Percentiles rank a stretch among this genome's conserved stretches.
Evolutionary conservation across 257 asterid genomes (phyloP).

Genomic region (Paulownia fortunei): DNA sequence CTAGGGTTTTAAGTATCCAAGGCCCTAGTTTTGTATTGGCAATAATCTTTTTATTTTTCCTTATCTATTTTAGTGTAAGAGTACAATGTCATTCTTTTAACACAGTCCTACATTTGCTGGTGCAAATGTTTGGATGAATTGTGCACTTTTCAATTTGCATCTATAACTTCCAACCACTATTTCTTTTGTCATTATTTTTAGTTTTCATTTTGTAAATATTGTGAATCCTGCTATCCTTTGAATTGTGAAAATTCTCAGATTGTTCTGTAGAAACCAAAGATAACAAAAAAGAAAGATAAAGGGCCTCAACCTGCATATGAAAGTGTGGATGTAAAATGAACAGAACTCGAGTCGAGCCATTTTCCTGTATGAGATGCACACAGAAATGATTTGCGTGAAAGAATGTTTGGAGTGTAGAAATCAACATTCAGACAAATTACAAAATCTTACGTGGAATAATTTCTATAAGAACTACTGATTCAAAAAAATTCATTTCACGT

Average conservation of each 20-base stretch:
- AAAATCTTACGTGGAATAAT: no score
- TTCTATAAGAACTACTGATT: no score
- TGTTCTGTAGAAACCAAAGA: not conserved
- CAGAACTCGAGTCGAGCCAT: no score
- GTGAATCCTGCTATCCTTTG: not conserved
- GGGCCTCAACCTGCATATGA: no score
- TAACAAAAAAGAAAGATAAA: not conserved
- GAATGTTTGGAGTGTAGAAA: no score
- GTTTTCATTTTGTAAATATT: not conserved
- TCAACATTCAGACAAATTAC: no score
- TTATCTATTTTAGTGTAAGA: conserved; percentile 9
- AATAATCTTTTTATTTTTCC: not conserved
- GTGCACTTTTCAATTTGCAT: not conserved
- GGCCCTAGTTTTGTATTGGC: conserved; percentile 36
- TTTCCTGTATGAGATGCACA: no score
- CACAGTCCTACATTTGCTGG: not conserved
- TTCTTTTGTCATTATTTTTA: not conserved
- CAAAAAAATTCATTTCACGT: no score
- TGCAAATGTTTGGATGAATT: not conserved
- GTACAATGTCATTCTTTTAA: conserved; percentile 17
- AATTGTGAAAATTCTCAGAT: not conserved
- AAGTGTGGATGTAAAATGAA: no score
- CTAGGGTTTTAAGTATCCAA: conserved; percentile 26
- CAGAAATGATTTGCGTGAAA: no score
- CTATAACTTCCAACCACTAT: not conserved